Evolutionary conservation across 768 basidiomycete genomes (phyloP).

Genomic region (Hypholoma sublateritium): DNA sequence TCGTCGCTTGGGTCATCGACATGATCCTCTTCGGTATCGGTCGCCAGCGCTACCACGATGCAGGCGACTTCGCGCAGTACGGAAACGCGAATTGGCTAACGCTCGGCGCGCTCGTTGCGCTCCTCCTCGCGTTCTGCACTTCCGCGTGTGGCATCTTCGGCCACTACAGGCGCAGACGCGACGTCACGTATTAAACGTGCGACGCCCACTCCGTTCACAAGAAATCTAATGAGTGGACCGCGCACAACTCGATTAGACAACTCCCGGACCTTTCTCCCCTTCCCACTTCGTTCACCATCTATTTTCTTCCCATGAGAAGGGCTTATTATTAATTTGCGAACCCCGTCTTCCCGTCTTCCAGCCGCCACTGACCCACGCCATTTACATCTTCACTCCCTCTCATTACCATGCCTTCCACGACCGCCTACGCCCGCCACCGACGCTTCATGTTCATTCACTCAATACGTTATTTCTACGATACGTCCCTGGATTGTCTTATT

Average conservation of each 20-base stretch:
- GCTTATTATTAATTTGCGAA: too few relatives aligned
- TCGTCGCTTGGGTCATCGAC: constrained; percentile 75
- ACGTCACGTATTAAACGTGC: constrained; percentile 21
- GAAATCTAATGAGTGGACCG: neutral
- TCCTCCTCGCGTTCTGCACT: constrained; percentile 66
- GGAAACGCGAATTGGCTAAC: constrained; percentile 87
- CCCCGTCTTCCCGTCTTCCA: too few relatives aligned
- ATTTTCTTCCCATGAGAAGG: too few relatives aligned
- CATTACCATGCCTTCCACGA: too few relatives aligned
- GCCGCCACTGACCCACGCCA: too few relatives aligned
- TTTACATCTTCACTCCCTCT: too few relatives aligned
- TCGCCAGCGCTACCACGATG: constrained; percentile 53
- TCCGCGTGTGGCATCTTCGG: constrained; percentile 69
- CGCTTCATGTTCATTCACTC: neutral
- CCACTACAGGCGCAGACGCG: constrained; percentile 49
- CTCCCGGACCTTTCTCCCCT: too few relatives aligned
- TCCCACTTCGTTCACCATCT: too few relatives aligned
- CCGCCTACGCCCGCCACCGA: too few relatives aligned
- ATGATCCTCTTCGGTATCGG: constrained; percentile 79
- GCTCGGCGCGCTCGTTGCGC: constrained; percentile 67
- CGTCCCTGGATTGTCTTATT: neutral
- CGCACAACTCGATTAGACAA: too few relatives aligned
- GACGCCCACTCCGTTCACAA: neutral
- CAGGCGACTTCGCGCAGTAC: constrained; percentile 50
- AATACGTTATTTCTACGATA: neutral